Percentiles rank a stretch among this genome's conserved stretches.
Conservation (phyloP, 495 filamentous ascomycete genomes). For the Letharia lupina region DNA sequence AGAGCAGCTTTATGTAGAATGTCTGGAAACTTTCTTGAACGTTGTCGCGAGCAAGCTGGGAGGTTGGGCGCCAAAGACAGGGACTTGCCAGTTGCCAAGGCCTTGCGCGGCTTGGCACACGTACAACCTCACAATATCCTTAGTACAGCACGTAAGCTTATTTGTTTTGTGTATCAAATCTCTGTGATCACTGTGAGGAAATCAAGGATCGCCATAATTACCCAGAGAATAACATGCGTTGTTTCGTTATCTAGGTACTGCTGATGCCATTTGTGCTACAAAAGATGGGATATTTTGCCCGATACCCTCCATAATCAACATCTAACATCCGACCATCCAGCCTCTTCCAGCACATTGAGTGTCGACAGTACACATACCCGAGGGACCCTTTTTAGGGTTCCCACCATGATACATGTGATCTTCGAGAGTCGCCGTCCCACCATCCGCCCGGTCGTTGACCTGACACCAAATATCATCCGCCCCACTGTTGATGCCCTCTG, state of each 20-base stretch:
- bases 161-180: background rate
- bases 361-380: background rate
- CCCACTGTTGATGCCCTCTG: background rate
- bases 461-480: background rate
- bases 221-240: background rate
- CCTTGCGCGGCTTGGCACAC: slow-evolving; percentile 1
- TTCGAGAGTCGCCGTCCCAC: background rate
- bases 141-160: no score
- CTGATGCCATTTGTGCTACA: background rate
- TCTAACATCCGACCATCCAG: background rate
- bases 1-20: background rate
- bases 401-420: background rate
- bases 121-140: background rate
- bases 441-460: background rate
- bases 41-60: background rate
- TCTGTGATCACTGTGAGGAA: background rate
- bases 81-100: no score
- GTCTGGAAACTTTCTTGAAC: background rate
- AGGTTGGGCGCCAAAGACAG: slow-evolving; percentile 2
- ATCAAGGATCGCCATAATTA: background rate
- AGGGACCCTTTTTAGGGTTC: background rate
- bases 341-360: background rate
- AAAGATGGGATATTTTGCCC: background rate
- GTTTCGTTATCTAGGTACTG: no score
- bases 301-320: no score